Conservation (phyloP, 192 early-diverging fungal species). For the Jimgerdemannia flammicorona region DNA sequence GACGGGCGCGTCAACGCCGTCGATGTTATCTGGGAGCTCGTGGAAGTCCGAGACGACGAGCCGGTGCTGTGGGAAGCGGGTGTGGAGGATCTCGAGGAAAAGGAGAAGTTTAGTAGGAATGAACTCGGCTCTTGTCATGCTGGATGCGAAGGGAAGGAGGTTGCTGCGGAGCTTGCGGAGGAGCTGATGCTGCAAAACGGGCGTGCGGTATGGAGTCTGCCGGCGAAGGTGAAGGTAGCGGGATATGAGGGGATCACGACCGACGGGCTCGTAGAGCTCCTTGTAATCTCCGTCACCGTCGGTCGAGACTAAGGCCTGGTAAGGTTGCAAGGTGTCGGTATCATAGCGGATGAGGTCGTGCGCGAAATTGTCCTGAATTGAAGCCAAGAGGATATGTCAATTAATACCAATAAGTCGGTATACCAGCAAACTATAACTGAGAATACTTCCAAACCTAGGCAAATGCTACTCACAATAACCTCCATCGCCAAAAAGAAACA, state of each 20-base stretch:
- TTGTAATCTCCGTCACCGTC: conserved; percentile 81
- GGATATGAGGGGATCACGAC: conserved; percentile 69
- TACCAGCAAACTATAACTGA: too few species aligned
- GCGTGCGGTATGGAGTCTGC: conserved; percentile 58
- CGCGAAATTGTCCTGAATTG: conserved; percentile 85
- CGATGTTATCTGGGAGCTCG: conserved; percentile 76
- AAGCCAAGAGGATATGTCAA: conserved; percentile 5
- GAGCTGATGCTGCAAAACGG: conserved; percentile 46
- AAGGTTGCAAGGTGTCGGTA: conserved; percentile 60
- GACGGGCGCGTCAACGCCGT: conserved; percentile 83
- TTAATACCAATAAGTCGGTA: background rate
- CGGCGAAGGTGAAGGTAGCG: conserved; percentile 64
- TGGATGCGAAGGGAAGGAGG: conserved; percentile 77
- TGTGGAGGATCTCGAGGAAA: conserved; percentile 71
- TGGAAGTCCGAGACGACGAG: conserved; percentile 91
- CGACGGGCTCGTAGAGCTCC: conserved; percentile 78
- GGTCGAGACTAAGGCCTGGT: conserved; percentile 79
- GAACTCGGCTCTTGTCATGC: conserved; percentile 83
- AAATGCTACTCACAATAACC: conserved; percentile 67
- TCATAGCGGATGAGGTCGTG: conserved; percentile 95
- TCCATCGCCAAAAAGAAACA: conserved; percentile 98
- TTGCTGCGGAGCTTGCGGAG: conserved; percentile 50
- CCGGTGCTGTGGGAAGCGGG: conserved; percentile 82
- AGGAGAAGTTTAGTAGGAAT: conserved; percentile 81
- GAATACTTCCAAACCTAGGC: background rate